phyloP scores from a whole-genome alignment of 371 early-diverging fungal species.

The Mucor circinelloides region DNA sequence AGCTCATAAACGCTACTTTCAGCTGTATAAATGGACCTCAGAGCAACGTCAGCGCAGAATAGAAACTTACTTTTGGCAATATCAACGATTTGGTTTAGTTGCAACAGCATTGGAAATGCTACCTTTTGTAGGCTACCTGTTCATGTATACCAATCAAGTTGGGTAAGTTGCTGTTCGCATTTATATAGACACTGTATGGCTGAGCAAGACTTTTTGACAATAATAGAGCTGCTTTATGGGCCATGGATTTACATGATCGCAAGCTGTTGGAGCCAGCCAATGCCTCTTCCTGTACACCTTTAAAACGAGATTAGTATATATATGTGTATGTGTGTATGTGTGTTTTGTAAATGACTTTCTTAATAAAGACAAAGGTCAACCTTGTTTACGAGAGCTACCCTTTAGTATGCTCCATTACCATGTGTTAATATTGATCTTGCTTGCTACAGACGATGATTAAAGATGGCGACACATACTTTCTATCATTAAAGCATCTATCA shows the following conservation, averaged over 20 bases:
- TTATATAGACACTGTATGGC: too few species aligned
- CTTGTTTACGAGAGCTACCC: too few species aligned
- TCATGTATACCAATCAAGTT: slow-evolving; percentile 46
- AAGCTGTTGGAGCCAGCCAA: slow-evolving; percentile 15
- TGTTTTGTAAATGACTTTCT: neutral
- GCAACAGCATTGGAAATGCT: slow-evolving; percentile 45
- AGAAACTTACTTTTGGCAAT: slow-evolving; percentile 36
- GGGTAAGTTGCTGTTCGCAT: slow-evolving; percentile 23
- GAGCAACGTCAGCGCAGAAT: slow-evolving; percentile 33
- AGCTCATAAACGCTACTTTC: slow-evolving; percentile 42
- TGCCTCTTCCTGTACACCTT: neutral
- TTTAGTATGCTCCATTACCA: too few species aligned
- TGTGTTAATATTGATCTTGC: neutral
- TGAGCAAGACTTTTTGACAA: neutral
- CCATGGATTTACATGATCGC: slow-evolving; percentile 37
- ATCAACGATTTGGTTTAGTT: slow-evolving; percentile 45
- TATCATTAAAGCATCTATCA: neutral
- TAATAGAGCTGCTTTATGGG: slow-evolving; percentile 48
- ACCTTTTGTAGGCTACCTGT: slow-evolving; percentile 45
- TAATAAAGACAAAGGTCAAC: too few species aligned
- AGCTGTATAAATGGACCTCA: slow-evolving; percentile 32
- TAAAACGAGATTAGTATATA: neutral
- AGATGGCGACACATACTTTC: neutral
- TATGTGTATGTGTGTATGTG: neutral
- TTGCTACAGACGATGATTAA: neutral